These are phyloP conservation scores for Alternaria incomplexa DNA, from an alignment of 2,329 filamentous ascomycete species.

Conservation along the genomic window DNA sequence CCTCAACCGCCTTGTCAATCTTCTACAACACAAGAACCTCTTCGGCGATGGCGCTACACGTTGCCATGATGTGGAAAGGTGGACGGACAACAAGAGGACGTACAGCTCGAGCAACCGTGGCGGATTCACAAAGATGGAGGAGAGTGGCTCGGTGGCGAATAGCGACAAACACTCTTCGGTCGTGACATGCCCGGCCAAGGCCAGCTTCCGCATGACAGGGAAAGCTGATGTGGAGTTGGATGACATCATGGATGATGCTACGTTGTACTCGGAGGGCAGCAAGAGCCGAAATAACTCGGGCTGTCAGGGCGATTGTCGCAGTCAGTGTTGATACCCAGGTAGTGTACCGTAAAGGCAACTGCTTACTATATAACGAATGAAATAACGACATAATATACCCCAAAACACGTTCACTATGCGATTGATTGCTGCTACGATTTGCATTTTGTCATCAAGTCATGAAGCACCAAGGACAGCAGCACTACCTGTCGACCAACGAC, in stretches of 20 bases:
- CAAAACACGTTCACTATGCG: too few relatives aligned
- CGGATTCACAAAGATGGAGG: not conserved
- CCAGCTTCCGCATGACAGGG: not conserved
- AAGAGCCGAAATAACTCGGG: not conserved
- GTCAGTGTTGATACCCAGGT: not conserved
- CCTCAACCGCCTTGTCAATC: slow-evolving; percentile 45
- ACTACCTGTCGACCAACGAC: not conserved
- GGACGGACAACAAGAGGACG: not conserved
- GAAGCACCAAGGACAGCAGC: not conserved
- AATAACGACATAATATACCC: not conserved
- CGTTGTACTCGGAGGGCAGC: not conserved
- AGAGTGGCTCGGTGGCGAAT: not conserved
- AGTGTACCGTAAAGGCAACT: not conserved
- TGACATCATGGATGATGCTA: not conserved
- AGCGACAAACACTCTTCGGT: not conserved
- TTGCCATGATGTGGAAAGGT: not conserved
- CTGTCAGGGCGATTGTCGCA: not conserved
- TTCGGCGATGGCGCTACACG: not conserved
- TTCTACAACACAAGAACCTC: slow-evolving; percentile 1
- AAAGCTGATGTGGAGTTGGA: not conserved
- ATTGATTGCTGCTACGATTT: too few relatives aligned
- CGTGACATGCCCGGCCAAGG: not conserved
- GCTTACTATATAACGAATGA: not conserved
- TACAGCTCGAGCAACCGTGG: not conserved
- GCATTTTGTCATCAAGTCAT: too few relatives aligned